Percentiles rank a stretch among this genome's conserved stretches.
phyloP scores from a whole-genome alignment of 192 early-diverging fungal genomes.

The Coemansia sp. region DNA sequence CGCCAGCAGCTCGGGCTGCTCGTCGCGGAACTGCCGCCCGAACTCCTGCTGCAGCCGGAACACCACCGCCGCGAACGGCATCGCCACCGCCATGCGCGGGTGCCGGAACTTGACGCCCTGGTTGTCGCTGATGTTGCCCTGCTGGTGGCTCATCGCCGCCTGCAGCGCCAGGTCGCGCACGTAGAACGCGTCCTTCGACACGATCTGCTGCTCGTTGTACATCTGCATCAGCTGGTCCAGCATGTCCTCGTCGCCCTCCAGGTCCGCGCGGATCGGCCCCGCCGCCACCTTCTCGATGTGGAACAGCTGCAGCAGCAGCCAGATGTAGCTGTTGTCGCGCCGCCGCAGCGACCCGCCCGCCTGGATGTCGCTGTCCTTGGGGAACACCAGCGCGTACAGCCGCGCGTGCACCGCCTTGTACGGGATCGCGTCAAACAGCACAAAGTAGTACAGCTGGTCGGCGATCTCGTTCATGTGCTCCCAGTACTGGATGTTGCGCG shows the following conservation, averaged over 20 bases:
- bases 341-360: conserved; percentile 41
- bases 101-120: conserved; percentile 74
- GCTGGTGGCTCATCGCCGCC: conserved; percentile 70
- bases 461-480: conserved; percentile 75
- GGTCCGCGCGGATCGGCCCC: conserved; percentile 65
- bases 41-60: conserved; percentile 45
- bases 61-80: conserved; percentile 59
- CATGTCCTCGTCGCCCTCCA: conserved; percentile 70
- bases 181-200: conserved; percentile 73
- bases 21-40: conserved; percentile 44
- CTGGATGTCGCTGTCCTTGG: conserved; percentile 56
- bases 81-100: conserved; percentile 64
- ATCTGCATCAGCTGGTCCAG: conserved; percentile 70
- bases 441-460: conserved; percentile 78
- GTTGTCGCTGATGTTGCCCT: conserved; percentile 63
- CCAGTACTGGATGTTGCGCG: conserved; percentile 70
- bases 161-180: conserved; percentile 76
- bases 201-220: conserved; percentile 76
- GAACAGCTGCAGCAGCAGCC: conserved; percentile 71
- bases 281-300: conserved; percentile 68
- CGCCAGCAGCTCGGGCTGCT: conserved; percentile 32
- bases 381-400: conserved; percentile 61
- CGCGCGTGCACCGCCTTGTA: conserved; percentile 62
- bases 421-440: conserved; percentile 58
- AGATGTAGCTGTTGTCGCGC: conserved; percentile 77